Evolutionary conservation across 805 yeast species (phyloP).

Genomic region (Barnettozyma californica): DNA sequence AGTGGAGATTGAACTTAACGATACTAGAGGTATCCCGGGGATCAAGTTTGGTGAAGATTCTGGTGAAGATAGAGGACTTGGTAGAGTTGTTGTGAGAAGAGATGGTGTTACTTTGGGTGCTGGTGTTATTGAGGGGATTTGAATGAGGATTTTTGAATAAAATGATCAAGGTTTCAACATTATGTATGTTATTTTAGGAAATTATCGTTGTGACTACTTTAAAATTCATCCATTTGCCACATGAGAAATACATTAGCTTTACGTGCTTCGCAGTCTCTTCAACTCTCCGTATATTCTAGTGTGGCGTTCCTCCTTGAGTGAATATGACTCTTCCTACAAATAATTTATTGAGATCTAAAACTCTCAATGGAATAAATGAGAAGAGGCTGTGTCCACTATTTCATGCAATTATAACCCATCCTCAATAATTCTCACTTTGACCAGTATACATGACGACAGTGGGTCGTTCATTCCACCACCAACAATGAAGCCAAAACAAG

Average conservation of each 20-base stretch:
- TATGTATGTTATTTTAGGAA: too few species aligned
- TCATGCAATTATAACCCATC: neutral
- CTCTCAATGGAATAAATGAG: neutral
- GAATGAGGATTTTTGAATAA: neutral
- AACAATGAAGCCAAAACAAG: neutral
- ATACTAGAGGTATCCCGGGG: constrained; percentile 85
- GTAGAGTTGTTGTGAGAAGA: constrained; percentile 98
- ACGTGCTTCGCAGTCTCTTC: too few species aligned
- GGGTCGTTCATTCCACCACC: too few species aligned
- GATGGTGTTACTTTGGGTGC: constrained; percentile 99
- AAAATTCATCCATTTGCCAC: too few species aligned
- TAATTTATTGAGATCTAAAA: too few species aligned
- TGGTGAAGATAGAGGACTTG: constrained; percentile 91
- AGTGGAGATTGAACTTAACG: constrained; percentile 73
- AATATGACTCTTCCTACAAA: neutral
- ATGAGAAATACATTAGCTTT: too few species aligned
- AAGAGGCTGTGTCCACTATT: neutral
- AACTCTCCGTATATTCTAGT: too few species aligned
- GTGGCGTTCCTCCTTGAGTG: neutral
- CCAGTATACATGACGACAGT: too few species aligned
- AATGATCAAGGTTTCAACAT: too few species aligned
- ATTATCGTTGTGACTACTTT: too few species aligned
- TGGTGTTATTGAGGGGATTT: constrained; percentile 81
- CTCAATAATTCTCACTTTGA: neutral
- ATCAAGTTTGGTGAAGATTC: constrained; percentile 56